Evolutionary conservation across 345 rosid genomes (phyloP).

Genomic region (Acer negundo): DNA sequence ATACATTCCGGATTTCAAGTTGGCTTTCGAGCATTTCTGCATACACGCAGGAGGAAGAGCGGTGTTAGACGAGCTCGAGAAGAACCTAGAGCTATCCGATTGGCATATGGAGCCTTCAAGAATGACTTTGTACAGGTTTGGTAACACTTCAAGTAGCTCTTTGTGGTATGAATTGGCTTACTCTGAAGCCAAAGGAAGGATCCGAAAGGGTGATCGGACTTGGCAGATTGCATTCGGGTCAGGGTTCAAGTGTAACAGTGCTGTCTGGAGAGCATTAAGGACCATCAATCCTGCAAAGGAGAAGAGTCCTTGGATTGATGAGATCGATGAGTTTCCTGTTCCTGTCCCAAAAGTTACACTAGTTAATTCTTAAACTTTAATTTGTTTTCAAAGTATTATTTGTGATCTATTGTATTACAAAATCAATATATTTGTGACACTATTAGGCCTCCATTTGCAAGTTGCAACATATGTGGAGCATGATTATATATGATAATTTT

Average conservation of each 20-base stretch:
- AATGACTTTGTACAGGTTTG: conserved; percentile 85
- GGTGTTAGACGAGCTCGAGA: conserved; percentile 85
- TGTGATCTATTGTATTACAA: neutral
- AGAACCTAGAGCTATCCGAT: conserved; percentile 66
- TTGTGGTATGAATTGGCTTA: conserved; percentile 92
- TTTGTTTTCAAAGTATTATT: neutral
- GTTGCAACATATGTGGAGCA: neutral
- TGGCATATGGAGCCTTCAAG: conserved; percentile 98
- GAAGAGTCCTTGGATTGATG: conserved; percentile 85
- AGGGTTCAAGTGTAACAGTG: conserved; percentile 95
- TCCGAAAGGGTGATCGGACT: conserved; percentile 75
- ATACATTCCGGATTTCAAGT: conserved; percentile 79
- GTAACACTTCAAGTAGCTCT: conserved; percentile 91
- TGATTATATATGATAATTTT: neutral
- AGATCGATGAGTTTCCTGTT: conserved; percentile 79
- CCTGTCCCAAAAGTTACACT: conserved; percentile 53
- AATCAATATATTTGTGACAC: neutral
- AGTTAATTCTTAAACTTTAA: conserved; percentile 8
- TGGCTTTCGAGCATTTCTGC: conserved; percentile 90
- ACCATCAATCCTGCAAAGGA: conserved; percentile 67
- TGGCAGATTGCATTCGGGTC: conserved; percentile 98
- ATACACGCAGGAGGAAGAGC: conserved; percentile 93
- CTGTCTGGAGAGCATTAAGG: conserved; percentile 81
- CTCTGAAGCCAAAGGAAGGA: conserved; percentile 83
- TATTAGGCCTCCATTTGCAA: neutral